Conservation (phyloP, 805 yeast genomes). For the Candida ovalis region DNA sequence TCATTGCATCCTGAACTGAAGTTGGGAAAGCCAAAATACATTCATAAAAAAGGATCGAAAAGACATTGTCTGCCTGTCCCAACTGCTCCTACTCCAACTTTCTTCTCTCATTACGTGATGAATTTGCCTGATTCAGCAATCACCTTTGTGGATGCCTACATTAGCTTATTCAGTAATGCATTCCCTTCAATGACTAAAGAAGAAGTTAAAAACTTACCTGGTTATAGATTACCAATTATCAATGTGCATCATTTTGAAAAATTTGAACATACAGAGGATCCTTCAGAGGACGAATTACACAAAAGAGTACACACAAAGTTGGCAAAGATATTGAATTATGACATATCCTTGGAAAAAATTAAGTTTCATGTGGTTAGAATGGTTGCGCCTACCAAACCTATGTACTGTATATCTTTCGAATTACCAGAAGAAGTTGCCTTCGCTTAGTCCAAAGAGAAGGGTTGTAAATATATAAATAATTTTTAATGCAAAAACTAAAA, state of each 20-base stretch:
- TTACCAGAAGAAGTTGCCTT: slow-evolving; percentile 70
- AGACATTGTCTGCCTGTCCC: slow-evolving; percentile 20
- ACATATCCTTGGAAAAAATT: slow-evolving; percentile 45
- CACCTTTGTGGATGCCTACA: slow-evolving; percentile 70
- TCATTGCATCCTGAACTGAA: slow-evolving; percentile 35
- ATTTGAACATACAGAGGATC: slow-evolving; percentile 72
- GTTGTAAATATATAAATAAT: not conserved
- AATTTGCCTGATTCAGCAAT: slow-evolving; percentile 93
- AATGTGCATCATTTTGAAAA: slow-evolving; percentile 94
- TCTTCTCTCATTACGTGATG: slow-evolving; percentile 80
- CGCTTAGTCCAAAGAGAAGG: slow-evolving; percentile 7
- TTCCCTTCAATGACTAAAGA: slow-evolving; percentile 34
- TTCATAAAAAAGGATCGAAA: slow-evolving; percentile 12
- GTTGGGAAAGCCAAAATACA: slow-evolving; percentile 6
- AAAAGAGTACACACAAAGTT: slow-evolving; percentile 59
- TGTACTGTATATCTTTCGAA: slow-evolving; percentile 83
- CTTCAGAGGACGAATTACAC: slow-evolving; percentile 63
- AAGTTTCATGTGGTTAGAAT: slow-evolving; percentile 82
- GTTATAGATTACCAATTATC: slow-evolving; percentile 63
- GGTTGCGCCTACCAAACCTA: slow-evolving; percentile 95
- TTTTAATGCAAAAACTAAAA: not conserved
- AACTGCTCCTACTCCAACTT: slow-evolving; percentile 58
- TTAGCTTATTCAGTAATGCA: slow-evolving; percentile 58
- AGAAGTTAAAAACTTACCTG: slow-evolving; percentile 35
- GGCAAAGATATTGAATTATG: slow-evolving; percentile 41